These are phyloP conservation scores for Grosmannia serpens DNA, from an alignment of 2,329 filamentous ascomycete species.

Conservation along the genomic window DNA sequence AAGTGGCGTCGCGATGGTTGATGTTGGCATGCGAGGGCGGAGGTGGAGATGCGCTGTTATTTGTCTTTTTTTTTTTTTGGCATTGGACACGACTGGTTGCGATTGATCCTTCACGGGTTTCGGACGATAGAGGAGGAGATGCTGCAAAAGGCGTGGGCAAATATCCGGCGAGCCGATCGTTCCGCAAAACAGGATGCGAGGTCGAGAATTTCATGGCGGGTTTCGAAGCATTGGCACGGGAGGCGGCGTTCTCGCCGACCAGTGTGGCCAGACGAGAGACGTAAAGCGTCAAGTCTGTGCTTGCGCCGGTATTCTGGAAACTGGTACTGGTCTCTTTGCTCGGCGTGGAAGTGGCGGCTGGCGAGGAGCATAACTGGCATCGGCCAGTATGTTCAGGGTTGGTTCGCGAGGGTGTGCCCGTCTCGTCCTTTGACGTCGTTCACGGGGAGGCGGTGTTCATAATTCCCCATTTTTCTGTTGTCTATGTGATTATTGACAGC, in stretches of 20 bases:
- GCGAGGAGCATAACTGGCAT: not conserved
- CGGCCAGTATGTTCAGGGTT: not conserved
- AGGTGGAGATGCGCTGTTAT: not conserved
- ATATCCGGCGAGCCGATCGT: not conserved
- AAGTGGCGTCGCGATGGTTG: not conserved
- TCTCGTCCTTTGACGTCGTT: not conserved
- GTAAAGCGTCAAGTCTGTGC: not conserved
- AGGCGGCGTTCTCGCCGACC: not conserved
- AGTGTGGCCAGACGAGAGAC: not conserved
- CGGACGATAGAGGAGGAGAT: not conserved
- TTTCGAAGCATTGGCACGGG: not conserved
- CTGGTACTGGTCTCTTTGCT: not conserved
- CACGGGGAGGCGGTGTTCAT: not conserved
- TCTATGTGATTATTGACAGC: not conserved
- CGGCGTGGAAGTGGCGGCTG: not conserved
- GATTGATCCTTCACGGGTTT: not conserved
- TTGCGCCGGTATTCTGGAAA: not conserved
- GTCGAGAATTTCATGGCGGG: not conserved
- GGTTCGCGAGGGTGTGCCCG: not conserved
- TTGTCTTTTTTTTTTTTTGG: not conserved
- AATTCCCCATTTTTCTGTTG: not conserved
- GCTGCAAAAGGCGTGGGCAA: not conserved
- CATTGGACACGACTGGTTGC: not conserved
- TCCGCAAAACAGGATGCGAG: not conserved
- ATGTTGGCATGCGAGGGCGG: not conserved